Evolutionary conservation across 1,284 basidiomycete species (phyloP).

Genomic region (Mixia osmundae): DNA sequence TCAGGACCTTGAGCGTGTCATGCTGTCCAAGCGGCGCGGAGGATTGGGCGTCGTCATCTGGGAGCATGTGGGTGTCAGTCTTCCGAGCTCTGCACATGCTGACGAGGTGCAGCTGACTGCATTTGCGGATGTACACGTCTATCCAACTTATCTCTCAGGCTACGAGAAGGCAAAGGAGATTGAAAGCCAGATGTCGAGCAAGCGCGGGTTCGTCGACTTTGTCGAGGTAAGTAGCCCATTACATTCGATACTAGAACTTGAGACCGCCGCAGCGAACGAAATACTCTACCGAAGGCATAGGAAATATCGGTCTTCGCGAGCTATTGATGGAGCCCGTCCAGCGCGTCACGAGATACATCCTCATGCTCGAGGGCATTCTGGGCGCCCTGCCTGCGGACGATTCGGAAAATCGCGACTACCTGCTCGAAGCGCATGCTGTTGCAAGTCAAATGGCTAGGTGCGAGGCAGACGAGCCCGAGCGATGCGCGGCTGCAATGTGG

Average conservation of each 20-base stretch:
- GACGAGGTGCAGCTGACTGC: background rate
- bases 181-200: background rate
- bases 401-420: conserved; percentile 45
- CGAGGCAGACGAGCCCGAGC: conserved; percentile 75
- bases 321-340: conserved; percentile 99
- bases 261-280: too few species aligned
- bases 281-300: background rate
- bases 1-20: conserved; percentile 50
- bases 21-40: conserved; percentile 26
- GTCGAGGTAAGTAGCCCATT: conserved; percentile 4
- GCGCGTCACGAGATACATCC: conserved; percentile 81
- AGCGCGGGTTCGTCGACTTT: conserved; percentile 4
- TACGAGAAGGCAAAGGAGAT: background rate
- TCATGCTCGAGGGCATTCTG: conserved; percentile 48
- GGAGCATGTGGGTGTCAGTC: conserved; percentile 33
- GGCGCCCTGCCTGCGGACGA: background rate
- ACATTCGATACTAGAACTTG: too few species aligned
- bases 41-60: conserved; percentile 51
- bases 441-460: conserved; percentile 78
- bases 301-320: conserved; percentile 46
- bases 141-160: background rate
- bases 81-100: background rate
- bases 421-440: conserved; percentile 64
- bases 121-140: background rate
- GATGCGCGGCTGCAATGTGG: conserved; percentile 68